phyloP scores from a whole-genome alignment of 306 rosid genomes.

The Benincasa hispida region DNA sequence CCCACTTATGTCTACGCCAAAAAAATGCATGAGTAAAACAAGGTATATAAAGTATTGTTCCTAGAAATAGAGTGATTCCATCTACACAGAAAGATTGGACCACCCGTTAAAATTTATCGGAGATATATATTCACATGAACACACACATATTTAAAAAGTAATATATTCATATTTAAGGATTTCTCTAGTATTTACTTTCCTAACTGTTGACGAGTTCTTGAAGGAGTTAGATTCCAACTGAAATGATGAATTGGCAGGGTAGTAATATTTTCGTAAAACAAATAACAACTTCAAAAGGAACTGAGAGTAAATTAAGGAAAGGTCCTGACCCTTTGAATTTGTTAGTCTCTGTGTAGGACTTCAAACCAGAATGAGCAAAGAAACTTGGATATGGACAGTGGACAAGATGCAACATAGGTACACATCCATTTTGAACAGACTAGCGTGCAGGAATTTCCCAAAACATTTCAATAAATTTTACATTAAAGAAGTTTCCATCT shows the following conservation, averaged over 20 bases:
- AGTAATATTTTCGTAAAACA: background rate
- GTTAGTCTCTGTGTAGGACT: background rate
- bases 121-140: background rate
- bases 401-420: background rate
- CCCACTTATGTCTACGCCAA: background rate
- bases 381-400: background rate
- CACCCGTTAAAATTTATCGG: no score
- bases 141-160: background rate
- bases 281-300: background rate
- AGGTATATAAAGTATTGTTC: background rate
- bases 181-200: no score
- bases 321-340: background rate
- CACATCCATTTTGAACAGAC: background rate
- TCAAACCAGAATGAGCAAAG: background rate
- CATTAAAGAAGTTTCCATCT: background rate
- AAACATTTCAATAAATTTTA: background rate
- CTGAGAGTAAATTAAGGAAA: background rate
- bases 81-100: background rate
- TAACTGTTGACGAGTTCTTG: no score
- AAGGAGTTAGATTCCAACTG: background rate
- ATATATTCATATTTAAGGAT: background rate
- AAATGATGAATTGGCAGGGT: background rate
- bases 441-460: background rate
- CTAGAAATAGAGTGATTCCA: background rate
- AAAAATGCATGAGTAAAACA: background rate